Base-by-base conservation (phyloP, 257 asterid species). In the Mitragyna speciosa region DNA sequence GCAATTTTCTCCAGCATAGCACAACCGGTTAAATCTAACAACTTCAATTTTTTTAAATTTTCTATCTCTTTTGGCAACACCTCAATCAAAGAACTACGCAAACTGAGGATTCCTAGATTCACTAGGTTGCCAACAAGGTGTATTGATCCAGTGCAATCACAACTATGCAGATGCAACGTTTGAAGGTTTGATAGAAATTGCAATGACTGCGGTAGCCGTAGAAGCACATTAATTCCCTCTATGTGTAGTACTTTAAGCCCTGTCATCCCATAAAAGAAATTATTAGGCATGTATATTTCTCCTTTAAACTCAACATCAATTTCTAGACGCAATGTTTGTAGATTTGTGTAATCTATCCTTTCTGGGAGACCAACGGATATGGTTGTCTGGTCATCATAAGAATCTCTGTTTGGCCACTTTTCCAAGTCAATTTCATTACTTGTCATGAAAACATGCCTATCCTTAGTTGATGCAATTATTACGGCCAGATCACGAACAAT, bases 71-170 rank as follows among this genome's bases (percentile, higher is more conserved):
- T 24, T 22, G 81, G 81, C 74, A 83, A 73, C 22, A 1, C 58
- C 64, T 47, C n/a, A 22, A 79, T 12, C 2, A 6, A 0, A 33
- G 75, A 78, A 58, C 66, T 24, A 43, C 9, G 51, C 36, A 83
- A 16, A 43, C 80, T 56, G 5, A 83, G 80, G 19, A 83, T 78
- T 83, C 78, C 78, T 33, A 83, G 65, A 36, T 61, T 75, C 49
- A 75, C 36, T 39, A 79, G 28, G 24, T 67, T 54, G 0, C 83
- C 78, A 61, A 83, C 36, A 12, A 47, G 26, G 58, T 75, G 41
- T 73, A 76, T 15, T 56, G 26, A 33, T 45, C 31, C 63, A 54
- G 1, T 17, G 4, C 58, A 12, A 9, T 10, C 4, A 47, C 73
- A 31, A 41, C 11, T 17, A 30, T 12, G 17, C 5, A 82, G 59